These are phyloP conservation scores for Pestalotiopsis sp. DNA, from an alignment of 2,329 filamentous ascomycete genomes.

Conservation along the genomic window DNA sequence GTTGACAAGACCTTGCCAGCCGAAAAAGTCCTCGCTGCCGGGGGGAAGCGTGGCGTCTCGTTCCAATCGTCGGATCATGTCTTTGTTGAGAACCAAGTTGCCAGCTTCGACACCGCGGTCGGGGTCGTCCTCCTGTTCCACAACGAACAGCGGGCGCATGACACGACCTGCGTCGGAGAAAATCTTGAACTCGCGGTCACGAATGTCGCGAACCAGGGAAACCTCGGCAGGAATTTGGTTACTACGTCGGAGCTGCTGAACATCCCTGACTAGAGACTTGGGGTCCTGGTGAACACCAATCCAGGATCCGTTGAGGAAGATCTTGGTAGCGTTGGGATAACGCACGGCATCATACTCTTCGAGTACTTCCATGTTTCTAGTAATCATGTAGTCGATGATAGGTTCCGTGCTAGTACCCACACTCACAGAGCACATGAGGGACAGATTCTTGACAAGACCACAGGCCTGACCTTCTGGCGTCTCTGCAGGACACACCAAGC, in stretches of 20 bases:
- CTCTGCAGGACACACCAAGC: conserved; percentile 93
- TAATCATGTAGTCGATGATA: conserved; percentile 93
- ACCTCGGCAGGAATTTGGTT: conserved; percentile 89
- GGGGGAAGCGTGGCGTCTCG: conserved; percentile 68
- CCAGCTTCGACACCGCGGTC: conserved; percentile 64
- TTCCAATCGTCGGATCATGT: conserved; percentile 76
- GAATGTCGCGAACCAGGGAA: conserved; percentile 92
- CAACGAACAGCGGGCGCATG: conserved; percentile 89
- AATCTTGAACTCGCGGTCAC: conserved; percentile 97
- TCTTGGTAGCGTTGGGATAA: conserved; percentile 92
- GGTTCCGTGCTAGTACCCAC: conserved; percentile 90
- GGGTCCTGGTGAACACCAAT: conserved; percentile 93
- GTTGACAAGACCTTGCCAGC: conserved; percentile 85
- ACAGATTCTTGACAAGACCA: conserved; percentile 96
- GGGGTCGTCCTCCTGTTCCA: conserved; percentile 81
- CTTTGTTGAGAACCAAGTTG: conserved; percentile 79
- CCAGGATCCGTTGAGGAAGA: conserved; percentile 98
- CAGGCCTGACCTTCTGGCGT: conserved; percentile 98
- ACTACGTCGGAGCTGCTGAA: conserved; percentile 76
- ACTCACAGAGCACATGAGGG: conserved; percentile 97
- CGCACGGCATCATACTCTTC: conserved; percentile 90
- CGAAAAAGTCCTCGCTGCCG: conserved; percentile 67
- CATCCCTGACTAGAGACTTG: conserved; percentile 77
- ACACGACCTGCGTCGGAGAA: conserved; percentile 97
- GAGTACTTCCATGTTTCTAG: conserved; percentile 91